Conservation (phyloP, 2,329 filamentous ascomycete genomes). For the Aureobasidium sp. region DNA sequence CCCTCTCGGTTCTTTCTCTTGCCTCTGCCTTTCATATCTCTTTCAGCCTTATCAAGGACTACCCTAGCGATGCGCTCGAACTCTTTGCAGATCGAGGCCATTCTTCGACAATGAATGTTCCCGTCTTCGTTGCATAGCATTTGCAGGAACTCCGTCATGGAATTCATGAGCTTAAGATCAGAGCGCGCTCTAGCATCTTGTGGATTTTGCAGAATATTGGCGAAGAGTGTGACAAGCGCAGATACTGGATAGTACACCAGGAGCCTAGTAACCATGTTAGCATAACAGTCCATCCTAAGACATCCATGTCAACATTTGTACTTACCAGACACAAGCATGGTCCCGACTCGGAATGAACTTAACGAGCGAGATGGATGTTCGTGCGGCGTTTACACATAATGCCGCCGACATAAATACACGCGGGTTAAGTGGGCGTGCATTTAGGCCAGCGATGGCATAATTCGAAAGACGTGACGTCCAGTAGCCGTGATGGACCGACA, state of each 20-base stretch:
- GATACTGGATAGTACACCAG: conserved; percentile 96
- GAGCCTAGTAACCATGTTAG: conserved; percentile 44
- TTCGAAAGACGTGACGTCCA: conserved; percentile 95
- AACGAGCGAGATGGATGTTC: conserved; percentile 85
- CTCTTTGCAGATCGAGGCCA: conserved; percentile 90
- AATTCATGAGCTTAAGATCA: conserved; percentile 82
- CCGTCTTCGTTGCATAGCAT: conserved; percentile 68
- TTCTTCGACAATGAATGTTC: conserved; percentile 83
- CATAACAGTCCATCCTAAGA: not conserved
- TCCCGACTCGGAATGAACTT: conserved; percentile 96
- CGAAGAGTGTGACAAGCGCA: conserved; percentile 87
- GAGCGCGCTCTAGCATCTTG: conserved; percentile 80
- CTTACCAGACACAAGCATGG: conserved; percentile 88
- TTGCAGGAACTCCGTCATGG: conserved; percentile 85
- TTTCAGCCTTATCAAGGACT: conserved; percentile 85
- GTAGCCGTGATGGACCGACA: conserved; percentile 96
- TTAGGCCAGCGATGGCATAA: conserved; percentile 89
- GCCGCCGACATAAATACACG: conserved; percentile 90
- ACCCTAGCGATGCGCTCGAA: conserved; percentile 90
- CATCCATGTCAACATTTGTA: not conserved
- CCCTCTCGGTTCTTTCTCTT: conserved; percentile 71
- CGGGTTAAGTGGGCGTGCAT: conserved; percentile 83
- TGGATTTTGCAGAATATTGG: conserved; percentile 93
- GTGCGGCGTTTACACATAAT: conserved; percentile 83
- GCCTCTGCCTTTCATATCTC: conserved; percentile 67